Percentiles rank a stretch among this genome's conserved stretches.
Evolutionary conservation across 768 basidiomycete genomes (phyloP).

Genomic region (Suillus hirtellus): DNA sequence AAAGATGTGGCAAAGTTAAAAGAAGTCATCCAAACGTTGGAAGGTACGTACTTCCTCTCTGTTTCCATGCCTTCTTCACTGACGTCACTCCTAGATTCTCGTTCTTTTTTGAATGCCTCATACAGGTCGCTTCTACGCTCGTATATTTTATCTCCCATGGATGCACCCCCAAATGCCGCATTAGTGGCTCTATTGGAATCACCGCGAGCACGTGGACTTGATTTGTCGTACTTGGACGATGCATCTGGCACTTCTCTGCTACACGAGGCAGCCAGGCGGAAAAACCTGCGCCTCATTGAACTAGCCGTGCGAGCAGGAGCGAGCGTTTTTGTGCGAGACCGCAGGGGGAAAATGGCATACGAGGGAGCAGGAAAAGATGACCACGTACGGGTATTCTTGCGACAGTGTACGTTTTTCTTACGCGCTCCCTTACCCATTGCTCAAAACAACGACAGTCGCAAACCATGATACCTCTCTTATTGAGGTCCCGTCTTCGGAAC

Average conservation of each 20-base stretch:
- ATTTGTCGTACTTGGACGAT: slow-evolving; percentile 81
- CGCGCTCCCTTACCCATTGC: neutral
- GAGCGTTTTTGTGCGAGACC: slow-evolving; percentile 84
- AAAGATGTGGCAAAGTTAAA: slow-evolving; percentile 71
- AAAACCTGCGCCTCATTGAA: slow-evolving; percentile 80
- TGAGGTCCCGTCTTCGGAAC: slow-evolving; percentile 46
- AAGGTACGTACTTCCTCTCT: slow-evolving; percentile 46
- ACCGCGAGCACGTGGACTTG: slow-evolving; percentile 67
- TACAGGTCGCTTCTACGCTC: slow-evolving; percentile 72
- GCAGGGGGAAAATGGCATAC: slow-evolving; percentile 66
- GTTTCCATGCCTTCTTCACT: neutral
- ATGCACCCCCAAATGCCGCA: slow-evolving; percentile 40
- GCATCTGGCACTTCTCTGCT: slow-evolving; percentile 75
- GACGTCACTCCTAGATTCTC: slow-evolving; percentile 57
- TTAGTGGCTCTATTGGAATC: slow-evolving; percentile 63
- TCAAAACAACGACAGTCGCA: slow-evolving; percentile 49
- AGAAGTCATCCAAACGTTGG: slow-evolving; percentile 65
- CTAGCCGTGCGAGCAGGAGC: slow-evolving; percentile 84
- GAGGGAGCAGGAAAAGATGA: slow-evolving; percentile 80
- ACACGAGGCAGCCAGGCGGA: slow-evolving; percentile 83
- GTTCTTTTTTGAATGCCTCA: slow-evolving; percentile 70
- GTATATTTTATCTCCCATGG: slow-evolving; percentile 65
- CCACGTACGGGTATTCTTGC: slow-evolving; percentile 75
- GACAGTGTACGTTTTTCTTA: slow-evolving; percentile 64
- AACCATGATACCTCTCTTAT: slow-evolving; percentile 80